Base-by-base conservation (phyloP, 1,284 basidiomycete genomes). In the Ceratobasidium sp. region DNA sequence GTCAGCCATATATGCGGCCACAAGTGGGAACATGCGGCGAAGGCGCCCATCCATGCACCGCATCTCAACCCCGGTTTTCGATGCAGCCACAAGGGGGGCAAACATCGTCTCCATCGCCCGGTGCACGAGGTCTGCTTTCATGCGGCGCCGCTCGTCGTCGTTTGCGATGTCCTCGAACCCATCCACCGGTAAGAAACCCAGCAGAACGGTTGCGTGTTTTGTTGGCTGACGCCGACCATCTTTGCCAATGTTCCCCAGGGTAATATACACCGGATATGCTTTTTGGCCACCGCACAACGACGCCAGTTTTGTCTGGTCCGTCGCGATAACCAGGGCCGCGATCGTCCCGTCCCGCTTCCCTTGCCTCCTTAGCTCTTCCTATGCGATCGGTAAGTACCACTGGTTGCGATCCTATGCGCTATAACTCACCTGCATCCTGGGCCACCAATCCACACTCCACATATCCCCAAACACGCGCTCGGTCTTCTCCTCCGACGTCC, bases 301-400 rank as follows among this genome's bases (percentile, higher is more conserved):
- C 22, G 29, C 54, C 11, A 77, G 71, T 5, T 61, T 41, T 22
- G 77, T 77, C 16, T 74, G 41, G 56, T 77, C 74, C 22, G 49
- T 24, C 22, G 22, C 22, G 22, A 51, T 11, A 16, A 72, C 37
- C 13, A 72, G 14, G 16, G 41, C 16, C 11, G 24, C 56, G 7
- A 72, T 27, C 7, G 69, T 72, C 5, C 46, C 69, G 11, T 37
- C 41, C 16, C 24, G 16, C 19, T 37, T 31, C n/a, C 49, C 39
- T 11, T 11, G 24, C 13, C n/a, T 31, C n/a, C 31, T 37, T 4
- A 13, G 1, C 48, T 53, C 49, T 9, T 39, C 37, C 37, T 39
- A 11, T 11, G 11, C 9, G 6, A 7, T 39, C 6, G 37, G 37
- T 39, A 11, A 39, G 37, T 39, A 39, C 11, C 6, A 8, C 37